phyloP scores from a whole-genome alignment of 2,329 filamentous ascomycete species.

The Lojkania enalia region DNA sequence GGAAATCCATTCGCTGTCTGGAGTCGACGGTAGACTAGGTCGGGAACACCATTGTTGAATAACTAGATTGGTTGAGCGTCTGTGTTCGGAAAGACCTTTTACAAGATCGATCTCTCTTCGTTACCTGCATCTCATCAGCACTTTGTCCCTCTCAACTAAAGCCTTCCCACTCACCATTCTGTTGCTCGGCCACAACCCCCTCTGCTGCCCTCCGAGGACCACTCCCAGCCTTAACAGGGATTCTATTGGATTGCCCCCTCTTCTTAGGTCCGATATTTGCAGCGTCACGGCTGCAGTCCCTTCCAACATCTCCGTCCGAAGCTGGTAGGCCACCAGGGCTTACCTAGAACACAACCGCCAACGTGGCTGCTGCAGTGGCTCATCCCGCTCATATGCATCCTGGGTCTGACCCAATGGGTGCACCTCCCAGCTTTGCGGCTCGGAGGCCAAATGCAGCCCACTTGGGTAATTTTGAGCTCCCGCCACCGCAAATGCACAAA shows the following conservation, averaged over 20 bases:
- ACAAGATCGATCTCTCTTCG: conserved; percentile 36
- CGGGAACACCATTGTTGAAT: conserved; percentile 35
- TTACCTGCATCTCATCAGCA: conserved; percentile 37
- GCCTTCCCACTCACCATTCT: conserved; percentile 30
- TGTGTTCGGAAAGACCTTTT: conserved; percentile 35
- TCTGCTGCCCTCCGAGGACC: conserved; percentile 54
- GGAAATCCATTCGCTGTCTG: conserved; percentile 31
- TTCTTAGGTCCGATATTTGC: conserved; percentile 42
- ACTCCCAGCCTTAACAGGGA: conserved; percentile 51
- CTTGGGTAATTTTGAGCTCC: conserved; percentile 69
- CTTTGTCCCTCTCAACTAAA: conserved; percentile 38
- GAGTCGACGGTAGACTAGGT: conserved; percentile 32
- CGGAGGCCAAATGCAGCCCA: conserved; percentile 70
- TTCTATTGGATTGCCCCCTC: conserved; percentile 52
- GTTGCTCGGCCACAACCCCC: conserved; percentile 33
- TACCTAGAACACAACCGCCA: conserved; percentile 53
- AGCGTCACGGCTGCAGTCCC: conserved; percentile 45
- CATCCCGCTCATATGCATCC: conserved; percentile 65
- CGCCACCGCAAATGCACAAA: conserved; percentile 62
- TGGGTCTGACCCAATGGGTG: conserved; percentile 62
- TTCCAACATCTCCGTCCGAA: conserved; percentile 47
- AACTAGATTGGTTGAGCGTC: conserved; percentile 29
- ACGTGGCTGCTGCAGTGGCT: conserved; percentile 65
- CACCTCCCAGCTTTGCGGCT: conserved; percentile 68
- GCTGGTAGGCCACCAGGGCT: conserved; percentile 50